Conservation (phyloP, 2,329 filamentous ascomycete species). For the Verticillium nubilum region DNA sequence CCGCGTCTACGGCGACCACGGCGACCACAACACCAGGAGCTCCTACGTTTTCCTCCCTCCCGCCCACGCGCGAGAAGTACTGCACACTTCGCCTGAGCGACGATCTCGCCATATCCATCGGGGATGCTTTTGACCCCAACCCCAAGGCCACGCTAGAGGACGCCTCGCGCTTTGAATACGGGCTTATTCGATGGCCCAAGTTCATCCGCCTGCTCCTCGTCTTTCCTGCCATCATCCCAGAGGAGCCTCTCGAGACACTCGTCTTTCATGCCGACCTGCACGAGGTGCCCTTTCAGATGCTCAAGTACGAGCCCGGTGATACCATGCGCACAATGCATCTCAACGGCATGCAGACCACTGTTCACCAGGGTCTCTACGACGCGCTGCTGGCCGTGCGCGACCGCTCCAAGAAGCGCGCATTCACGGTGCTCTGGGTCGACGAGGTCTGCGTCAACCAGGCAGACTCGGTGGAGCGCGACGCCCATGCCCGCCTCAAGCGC, state of each 20-base stretch:
- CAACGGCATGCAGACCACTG: conserved; percentile 8
- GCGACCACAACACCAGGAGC: not conserved
- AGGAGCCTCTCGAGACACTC: conserved; percentile 12
- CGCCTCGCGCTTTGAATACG: conserved; percentile 8
- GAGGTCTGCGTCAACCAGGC: conserved; percentile 11
- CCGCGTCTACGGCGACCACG: not conserved
- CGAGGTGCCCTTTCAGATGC: conserved; percentile 12
- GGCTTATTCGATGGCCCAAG: conserved; percentile 8
- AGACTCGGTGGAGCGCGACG: conserved; percentile 8
- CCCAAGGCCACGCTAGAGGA: conserved; percentile 5
- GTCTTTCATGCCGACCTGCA: conserved; percentile 13
- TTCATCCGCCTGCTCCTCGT: conserved; percentile 12
- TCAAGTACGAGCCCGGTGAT: conserved; percentile 7
- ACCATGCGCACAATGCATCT: conserved; percentile 5
- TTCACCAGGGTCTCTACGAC: conserved; percentile 8
- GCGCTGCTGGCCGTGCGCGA: conserved; percentile 11
- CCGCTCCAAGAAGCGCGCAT: conserved; percentile 4
- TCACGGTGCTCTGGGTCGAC: conserved; percentile 12
- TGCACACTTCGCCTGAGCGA: conserved; percentile 10
- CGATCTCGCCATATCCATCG: conserved; percentile 10
- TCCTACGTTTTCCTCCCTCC: not conserved
- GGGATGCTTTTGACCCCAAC: conserved; percentile 12
- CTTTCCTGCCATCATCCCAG: conserved; percentile 4
- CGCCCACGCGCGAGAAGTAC: conserved; percentile 8
- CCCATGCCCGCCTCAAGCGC: conserved; percentile 8